Evolutionary conservation across 257 asterid species (phyloP).

Genomic region (Nicotiana tabacum): DNA sequence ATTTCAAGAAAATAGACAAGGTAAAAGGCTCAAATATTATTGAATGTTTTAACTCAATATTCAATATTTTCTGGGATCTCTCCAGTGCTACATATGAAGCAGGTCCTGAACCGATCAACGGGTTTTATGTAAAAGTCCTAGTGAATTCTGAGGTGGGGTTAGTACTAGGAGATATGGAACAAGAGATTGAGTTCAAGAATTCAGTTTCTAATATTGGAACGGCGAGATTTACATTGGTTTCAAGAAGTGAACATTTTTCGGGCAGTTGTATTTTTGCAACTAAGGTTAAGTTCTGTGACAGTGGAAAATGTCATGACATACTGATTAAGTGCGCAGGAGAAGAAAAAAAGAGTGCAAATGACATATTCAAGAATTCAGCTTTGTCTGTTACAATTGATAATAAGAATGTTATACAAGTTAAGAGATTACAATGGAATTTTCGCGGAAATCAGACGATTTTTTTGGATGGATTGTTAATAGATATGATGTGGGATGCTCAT

Average conservation of each 20-base stretch:
- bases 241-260: constrained; percentile 42
- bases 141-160: constrained; percentile 44
- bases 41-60: constrained; percentile 26
- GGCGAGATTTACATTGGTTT: constrained; percentile 30
- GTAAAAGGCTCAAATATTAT: constrained; percentile 35
- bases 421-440: constrained; percentile 80
- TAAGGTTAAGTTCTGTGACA: constrained; percentile 48
- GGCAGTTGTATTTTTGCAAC: constrained; percentile 48
- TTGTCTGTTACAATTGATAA: constrained; percentile 51
- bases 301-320: constrained; percentile 52
- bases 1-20: constrained; percentile 19
- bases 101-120: constrained; percentile 66
- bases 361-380: constrained; percentile 12
- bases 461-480: constrained; percentile 66
- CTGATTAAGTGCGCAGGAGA: constrained; percentile 38
- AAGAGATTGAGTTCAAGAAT: constrained; percentile 27
- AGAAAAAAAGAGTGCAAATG: constrained; percentile 10
- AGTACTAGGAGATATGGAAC: constrained; percentile 47
- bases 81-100: constrained; percentile 35
- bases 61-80: constrained; percentile 70
- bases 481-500: constrained; percentile 92
- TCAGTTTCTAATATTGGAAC: constrained; percentile 7
- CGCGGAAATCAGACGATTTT: constrained; percentile 76
- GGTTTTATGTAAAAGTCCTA: constrained; percentile 38
- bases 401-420: constrained; percentile 59